Evolutionary conservation across 1,284 basidiomycete species (phyloP), one percentile per base, ranked within the genome.

Genomic region (Cerioporus squamosus): DNA sequence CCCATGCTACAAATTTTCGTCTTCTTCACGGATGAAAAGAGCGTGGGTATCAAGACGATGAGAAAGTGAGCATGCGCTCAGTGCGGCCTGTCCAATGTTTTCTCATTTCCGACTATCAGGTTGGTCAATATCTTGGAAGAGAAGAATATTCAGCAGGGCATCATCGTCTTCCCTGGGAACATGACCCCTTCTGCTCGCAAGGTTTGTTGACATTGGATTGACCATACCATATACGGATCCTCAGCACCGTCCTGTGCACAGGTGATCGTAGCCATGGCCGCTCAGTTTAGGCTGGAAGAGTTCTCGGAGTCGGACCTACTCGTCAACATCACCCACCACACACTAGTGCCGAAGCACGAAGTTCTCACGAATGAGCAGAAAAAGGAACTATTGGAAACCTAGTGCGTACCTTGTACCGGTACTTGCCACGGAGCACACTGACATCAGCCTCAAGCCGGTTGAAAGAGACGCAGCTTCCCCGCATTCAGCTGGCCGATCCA

Each of bases 161-260:
- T 99, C 73, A 93, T 99, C 62, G 94, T 99, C 66, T 98, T 95
- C 79, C 90, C 93, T 23, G 93, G 94, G 49, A 96, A 91, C 70
- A 97, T 99, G 93, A 98, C 97, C 7, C 91, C 95, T 12, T 94
- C 95, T 2, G 97, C 97, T 6, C 86, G 93, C 68, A 99, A 98
- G 80, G 95, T 94, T 61, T 63, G 79, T 72, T 42, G 17, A 24
- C 33, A 36, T 33, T 50, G 15, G 36, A 51, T 23, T 7, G 5
- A 7, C 17, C 6, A 12, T 6, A 22, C 26, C 20, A 26, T 18
- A 9, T 17, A 7, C 22, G 3, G 1, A 18, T 6, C 38, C 12
- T 14, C 2, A 26, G 10, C 17, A 4, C 10, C 8, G 17, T 31
- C 59, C 50, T 36, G 51, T 23, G 8, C 15, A 20, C 59, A 95